These are phyloP conservation scores for Colletotrichum camelliae DNA, from an alignment of 2,329 filamentous ascomycete species.

Conservation along the genomic window DNA sequence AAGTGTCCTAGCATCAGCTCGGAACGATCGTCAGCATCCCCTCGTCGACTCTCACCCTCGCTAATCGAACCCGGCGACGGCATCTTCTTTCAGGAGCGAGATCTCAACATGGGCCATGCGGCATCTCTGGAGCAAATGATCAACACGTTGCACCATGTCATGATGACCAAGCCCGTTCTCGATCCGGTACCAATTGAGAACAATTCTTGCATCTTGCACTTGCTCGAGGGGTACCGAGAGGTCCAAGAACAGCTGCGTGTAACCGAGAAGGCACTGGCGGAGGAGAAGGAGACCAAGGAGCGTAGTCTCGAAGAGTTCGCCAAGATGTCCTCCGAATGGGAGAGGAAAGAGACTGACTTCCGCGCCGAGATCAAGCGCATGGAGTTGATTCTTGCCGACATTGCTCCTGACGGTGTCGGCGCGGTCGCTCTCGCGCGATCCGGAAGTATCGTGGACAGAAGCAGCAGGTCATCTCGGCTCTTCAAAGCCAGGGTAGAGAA, in stretches of 20 bases:
- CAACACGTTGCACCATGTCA: conserved; percentile 44
- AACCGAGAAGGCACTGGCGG: conserved; percentile 6
- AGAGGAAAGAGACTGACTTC: conserved; percentile 40
- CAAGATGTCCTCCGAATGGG: conserved; percentile 41
- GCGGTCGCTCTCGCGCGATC: conserved; percentile 49
- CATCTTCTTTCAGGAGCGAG: conserved; percentile 9
- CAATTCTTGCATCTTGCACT: conserved; percentile 44
- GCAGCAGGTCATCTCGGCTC: conserved; percentile 29
- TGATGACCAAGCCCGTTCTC: conserved; percentile 42
- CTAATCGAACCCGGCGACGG: not conserved
- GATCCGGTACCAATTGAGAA: conserved; percentile 44
- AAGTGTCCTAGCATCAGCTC: not conserved
- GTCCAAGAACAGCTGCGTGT: conserved; percentile 28
- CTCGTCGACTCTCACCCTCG: not conserved
- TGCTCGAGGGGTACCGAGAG: conserved; percentile 40
- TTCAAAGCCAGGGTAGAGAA: conserved; percentile 35
- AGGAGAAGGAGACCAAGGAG: conserved; percentile 24
- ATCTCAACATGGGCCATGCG: conserved; percentile 39
- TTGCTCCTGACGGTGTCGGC: conserved; percentile 44
- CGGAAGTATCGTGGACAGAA: conserved; percentile 46
- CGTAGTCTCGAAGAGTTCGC: conserved; percentile 36
- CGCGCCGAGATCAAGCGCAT: conserved; percentile 44
- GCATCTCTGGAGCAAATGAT: conserved; percentile 49
- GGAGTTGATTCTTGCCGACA: conserved; percentile 38
- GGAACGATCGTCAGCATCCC: not conserved